Conservation (phyloP, 164 flowering plant species). For the Cinnamomum chago region DNA sequence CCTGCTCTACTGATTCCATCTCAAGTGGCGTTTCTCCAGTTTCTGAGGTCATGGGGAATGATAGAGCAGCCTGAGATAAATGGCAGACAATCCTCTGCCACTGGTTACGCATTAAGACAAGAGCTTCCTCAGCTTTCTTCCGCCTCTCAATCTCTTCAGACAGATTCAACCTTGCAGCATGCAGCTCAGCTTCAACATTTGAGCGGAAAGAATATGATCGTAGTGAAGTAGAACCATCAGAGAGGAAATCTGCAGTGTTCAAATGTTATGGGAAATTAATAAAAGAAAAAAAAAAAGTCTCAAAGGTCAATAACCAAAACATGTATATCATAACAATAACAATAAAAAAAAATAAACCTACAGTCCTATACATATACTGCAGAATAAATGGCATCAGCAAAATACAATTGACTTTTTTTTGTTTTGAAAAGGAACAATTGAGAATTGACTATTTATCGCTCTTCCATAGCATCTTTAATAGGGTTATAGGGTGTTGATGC, state of each 20-base stretch:
- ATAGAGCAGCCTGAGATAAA: slow-evolving; percentile 50
- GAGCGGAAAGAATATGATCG: slow-evolving; percentile 1
- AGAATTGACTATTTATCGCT: too few relatives aligned
- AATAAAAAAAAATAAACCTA: too few relatives aligned
- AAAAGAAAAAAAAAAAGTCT: too few relatives aligned
- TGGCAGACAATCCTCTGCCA: slow-evolving; percentile 57
- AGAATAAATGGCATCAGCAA: too few relatives aligned
- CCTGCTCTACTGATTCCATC: slow-evolving; percentile 40
- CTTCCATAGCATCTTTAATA: too few relatives aligned
- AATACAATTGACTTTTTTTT: too few relatives aligned
- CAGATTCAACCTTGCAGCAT: slow-evolving; percentile 59
- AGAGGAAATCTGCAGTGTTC: slow-evolving; percentile 2
- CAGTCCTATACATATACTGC: too few relatives aligned
- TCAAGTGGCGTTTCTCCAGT: slow-evolving; percentile 19
- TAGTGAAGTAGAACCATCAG: slow-evolving; percentile 1
- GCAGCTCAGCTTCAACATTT: slow-evolving; percentile 55
- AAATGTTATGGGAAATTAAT: background rate
- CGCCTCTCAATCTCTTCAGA: slow-evolving; percentile 77
- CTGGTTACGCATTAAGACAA: slow-evolving; percentile 40
- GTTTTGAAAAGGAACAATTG: too few relatives aligned
- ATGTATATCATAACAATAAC: too few relatives aligned
- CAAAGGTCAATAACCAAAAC: background rate
- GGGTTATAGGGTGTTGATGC: too few relatives aligned
- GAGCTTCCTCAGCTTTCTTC: slow-evolving; percentile 73
- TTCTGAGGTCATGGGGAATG: slow-evolving; percentile 36